Conservation (phyloP, 352 stramenopile species). For the Phytophthora citricola region DNA sequence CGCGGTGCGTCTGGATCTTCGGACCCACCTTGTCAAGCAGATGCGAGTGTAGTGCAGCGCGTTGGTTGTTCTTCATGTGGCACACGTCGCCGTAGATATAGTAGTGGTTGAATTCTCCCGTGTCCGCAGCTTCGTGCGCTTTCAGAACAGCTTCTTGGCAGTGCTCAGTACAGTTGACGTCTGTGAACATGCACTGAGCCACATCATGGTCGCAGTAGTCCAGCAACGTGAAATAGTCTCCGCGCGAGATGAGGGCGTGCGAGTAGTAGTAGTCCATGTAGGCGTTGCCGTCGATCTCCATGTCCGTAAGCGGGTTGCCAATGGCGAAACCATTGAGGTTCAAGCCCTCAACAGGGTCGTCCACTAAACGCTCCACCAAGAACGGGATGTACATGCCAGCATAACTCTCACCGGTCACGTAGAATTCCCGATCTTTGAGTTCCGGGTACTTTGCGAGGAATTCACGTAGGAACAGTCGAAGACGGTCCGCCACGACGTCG, state of each 20-base stretch:
- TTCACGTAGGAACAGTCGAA: conserved; percentile 65
- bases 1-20: conserved; percentile 49
- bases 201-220: conserved; percentile 61
- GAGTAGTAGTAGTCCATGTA: conserved; percentile 86
- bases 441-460: conserved; percentile 86
- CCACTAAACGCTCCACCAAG: conserved; percentile 70
- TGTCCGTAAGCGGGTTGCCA: conserved; percentile 79
- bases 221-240: conserved; percentile 63
- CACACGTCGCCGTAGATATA: conserved; percentile 81
- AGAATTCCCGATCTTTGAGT: conserved; percentile 73
- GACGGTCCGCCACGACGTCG: conserved; percentile 58
- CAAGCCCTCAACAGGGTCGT: conserved; percentile 50
- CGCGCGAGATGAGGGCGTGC: conserved; percentile 74
- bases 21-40: conserved; percentile 34
- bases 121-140: conserved; percentile 47
- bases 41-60: conserved; percentile 44
- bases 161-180: conserved; percentile 50
- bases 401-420: conserved; percentile 90
- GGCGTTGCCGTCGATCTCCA: conserved; percentile 64
- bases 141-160: conserved; percentile 56
- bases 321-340: conserved; percentile 76
- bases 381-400: conserved; percentile 90
- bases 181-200: conserved; percentile 66
- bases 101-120: conserved; percentile 64
- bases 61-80: conserved; percentile 61